Evolutionary conservation across 805 yeast species (phyloP).

Genomic region (Komagataella pastoris): DNA sequence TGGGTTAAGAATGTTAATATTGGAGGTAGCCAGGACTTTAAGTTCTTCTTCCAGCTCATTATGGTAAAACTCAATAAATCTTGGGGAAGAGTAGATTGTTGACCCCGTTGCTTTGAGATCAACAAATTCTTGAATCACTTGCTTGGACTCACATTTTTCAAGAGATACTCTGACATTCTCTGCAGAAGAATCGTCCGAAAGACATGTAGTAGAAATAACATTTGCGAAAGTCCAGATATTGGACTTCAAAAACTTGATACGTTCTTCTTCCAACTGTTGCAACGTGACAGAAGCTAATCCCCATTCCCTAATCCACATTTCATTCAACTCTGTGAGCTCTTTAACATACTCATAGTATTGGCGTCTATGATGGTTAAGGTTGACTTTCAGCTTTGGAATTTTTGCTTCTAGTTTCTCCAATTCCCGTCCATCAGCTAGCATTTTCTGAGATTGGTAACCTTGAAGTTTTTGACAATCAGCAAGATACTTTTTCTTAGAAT

Average conservation of each 20-base stretch:
- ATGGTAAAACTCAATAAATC: conserved; percentile 43
- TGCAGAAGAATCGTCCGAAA: conserved; percentile 63
- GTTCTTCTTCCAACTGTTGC: conserved; percentile 59
- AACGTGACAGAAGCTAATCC: conserved; percentile 41
- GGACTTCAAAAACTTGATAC: conserved; percentile 54
- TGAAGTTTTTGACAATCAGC: conserved; percentile 45
- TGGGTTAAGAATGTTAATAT: not conserved
- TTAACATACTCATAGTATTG: conserved; percentile 46
- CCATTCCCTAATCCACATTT: conserved; percentile 68
- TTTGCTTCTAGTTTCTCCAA: conserved; percentile 45
- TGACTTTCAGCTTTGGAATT: conserved; percentile 31
- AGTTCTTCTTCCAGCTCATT: conserved; percentile 10
- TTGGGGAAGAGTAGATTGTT: conserved; percentile 42
- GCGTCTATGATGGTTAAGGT: conserved; percentile 27
- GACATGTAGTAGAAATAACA: conserved; percentile 61
- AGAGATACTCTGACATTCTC: conserved; percentile 55
- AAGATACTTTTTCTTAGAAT: conserved; percentile 35
- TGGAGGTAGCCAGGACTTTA: not conserved
- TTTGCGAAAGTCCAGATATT: conserved; percentile 74
- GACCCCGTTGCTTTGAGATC: conserved; percentile 50
- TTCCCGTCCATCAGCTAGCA: conserved; percentile 64
- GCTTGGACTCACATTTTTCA: conserved; percentile 52
- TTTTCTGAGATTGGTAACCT: conserved; percentile 39
- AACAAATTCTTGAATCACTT: conserved; percentile 44
- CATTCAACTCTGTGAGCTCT: conserved; percentile 40